A percentile compares a stretch with the other conserved stretches of the same genome.
Evolutionary conservation across 352 stramenopile genomes (phyloP).

Genomic region (Peronospora destructor): DNA sequence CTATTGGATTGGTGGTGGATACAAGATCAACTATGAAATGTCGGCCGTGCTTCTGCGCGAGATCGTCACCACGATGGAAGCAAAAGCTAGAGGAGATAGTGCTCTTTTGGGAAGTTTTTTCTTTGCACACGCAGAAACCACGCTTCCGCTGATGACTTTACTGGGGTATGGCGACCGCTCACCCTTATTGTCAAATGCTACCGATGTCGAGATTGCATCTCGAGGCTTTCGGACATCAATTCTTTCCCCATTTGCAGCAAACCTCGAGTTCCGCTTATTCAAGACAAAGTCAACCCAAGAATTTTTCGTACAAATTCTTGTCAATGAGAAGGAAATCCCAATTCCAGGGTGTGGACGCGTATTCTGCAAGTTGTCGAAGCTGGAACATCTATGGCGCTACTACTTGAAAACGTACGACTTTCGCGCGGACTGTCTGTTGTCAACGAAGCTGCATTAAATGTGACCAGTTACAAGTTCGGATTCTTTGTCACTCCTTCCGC

Average conservation of each 20-base stretch:
- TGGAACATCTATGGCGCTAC: constrained; percentile 29
- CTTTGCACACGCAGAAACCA: constrained; percentile 54
- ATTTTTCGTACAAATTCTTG: constrained; percentile 37
- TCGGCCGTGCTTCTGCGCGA: constrained; percentile 31
- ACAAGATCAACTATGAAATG: constrained; percentile 52
- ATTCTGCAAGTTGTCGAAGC: constrained; percentile 22
- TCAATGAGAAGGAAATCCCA: constrained; percentile 32
- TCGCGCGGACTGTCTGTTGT: constrained; percentile 18
- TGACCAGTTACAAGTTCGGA: constrained; percentile 1
- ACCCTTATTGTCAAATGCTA: constrained; percentile 25
- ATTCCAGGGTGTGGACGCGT: constrained; percentile 24
- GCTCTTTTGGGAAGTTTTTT: constrained; percentile 31
- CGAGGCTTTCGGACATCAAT: constrained; percentile 35
- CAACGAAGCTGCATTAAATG: constrained; percentile 11
- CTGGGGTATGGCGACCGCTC: constrained; percentile 34
- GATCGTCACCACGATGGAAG: constrained; percentile 29
- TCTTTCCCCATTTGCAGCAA: constrained; percentile 43
- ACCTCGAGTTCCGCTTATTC: constrained; percentile 46
- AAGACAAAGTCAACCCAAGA: constrained; percentile 9
- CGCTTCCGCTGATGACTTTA: constrained; percentile 44
- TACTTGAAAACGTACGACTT: constrained; percentile 36
- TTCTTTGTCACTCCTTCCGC: constrained; percentile 11
- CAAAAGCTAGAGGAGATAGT: constrained; percentile 1
- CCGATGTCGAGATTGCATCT: constrained; percentile 20
- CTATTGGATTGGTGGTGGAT: constrained; percentile 39